Conservation (phyloP, 2,329 filamentous ascomycete species). For the Cercospora sesami region DNA sequence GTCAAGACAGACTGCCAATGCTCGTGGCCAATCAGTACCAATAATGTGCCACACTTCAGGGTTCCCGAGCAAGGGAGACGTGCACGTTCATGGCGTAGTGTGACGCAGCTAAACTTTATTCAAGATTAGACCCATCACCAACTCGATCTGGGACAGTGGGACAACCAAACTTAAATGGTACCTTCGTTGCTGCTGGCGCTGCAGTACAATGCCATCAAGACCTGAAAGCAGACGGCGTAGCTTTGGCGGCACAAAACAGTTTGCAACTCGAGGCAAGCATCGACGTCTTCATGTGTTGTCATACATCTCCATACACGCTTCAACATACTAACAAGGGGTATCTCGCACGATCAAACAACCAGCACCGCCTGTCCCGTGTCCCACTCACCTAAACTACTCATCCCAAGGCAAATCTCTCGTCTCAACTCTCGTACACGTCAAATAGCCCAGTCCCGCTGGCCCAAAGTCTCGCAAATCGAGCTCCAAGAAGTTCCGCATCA, state of each 20-base stretch:
- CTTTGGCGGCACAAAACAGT: background rate
- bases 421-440: conserved; percentile 65
- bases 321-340: conserved; percentile 8
- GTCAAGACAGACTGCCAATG: conserved; percentile 2
- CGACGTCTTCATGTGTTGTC: background rate
- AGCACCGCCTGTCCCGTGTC: background rate
- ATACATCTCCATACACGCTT: conserved; percentile 1
- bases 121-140: background rate
- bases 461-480: conserved; percentile 60
- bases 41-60: background rate
- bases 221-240: background rate
- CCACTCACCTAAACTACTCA: conserved; percentile 31
- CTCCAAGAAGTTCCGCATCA: conserved; percentile 84
- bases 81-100: background rate
- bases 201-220: background rate
- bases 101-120: conserved; percentile 1
- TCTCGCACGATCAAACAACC: conserved; percentile 12
- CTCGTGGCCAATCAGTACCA: background rate
- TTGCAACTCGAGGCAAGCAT: background rate
- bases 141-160: background rate
- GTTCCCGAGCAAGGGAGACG: background rate
- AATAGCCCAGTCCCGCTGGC: conserved; percentile 54
- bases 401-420: conserved; percentile 66
- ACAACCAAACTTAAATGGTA: background rate
- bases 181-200: background rate